Percentiles rank a stretch among this genome's conserved stretches.
Evolutionary conservation across 1,284 basidiomycete genomes (phyloP).

Genomic region (Inonotus obliquus): DNA sequence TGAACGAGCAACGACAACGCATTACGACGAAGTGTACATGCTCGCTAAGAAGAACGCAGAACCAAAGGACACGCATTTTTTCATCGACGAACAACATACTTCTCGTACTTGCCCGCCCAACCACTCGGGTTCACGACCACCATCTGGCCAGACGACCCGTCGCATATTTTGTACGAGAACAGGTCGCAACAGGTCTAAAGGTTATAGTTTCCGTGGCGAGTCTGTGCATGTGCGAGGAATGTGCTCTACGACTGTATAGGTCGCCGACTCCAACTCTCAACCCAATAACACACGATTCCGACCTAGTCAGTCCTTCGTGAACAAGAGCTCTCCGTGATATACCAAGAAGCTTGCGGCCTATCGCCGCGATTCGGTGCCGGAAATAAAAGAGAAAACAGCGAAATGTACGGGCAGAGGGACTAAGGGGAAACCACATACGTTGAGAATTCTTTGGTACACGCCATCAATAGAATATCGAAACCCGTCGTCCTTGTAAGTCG

Average conservation of each 20-base stretch:
- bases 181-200: constrained; percentile 58
- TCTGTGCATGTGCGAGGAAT: constrained; percentile 48
- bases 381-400: constrained; percentile 68
- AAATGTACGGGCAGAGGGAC: constrained; percentile 91
- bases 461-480: background rate
- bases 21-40: too few relatives aligned
- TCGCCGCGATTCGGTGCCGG: constrained; percentile 59
- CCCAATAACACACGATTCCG: constrained; percentile 72
- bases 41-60: too few relatives aligned
- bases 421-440: constrained; percentile 84
- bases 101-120: constrained; percentile 52
- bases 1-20: too few relatives aligned
- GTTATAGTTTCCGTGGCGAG: constrained; percentile 43
- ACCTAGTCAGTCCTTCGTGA: constrained; percentile 51
- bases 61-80: background rate
- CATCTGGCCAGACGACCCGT: constrained; percentile 74
- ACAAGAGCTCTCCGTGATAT: constrained; percentile 39
- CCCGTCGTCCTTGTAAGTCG: constrained; percentile 23
- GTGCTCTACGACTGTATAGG: constrained; percentile 61
- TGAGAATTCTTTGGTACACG: constrained; percentile 42
- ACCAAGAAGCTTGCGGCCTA: constrained; percentile 49
- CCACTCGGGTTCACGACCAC: constrained; percentile 66
- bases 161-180: constrained; percentile 75
- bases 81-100: background rate
- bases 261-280: constrained; percentile 65